phyloP scores from a whole-genome alignment of 106 monocot species.

The Phalaenopsis aphrodite region DNA sequence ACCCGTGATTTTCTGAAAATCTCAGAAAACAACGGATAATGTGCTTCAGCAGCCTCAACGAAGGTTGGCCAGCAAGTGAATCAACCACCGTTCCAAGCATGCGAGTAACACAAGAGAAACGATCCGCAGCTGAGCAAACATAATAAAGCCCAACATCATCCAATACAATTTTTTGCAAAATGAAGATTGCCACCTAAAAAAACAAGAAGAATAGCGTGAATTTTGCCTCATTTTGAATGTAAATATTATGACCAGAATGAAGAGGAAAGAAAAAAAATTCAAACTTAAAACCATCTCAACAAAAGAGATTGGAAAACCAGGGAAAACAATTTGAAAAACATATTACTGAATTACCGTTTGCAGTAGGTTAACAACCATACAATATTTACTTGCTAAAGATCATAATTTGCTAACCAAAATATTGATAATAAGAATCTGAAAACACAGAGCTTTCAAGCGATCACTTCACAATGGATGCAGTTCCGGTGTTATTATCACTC shows the following conservation, averaged over 20 bases:
- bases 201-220: neutral
- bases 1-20: slow-evolving; percentile 36
- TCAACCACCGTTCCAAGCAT: slow-evolving; percentile 34
- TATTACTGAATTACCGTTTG: too few species aligned
- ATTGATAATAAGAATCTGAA: too few species aligned
- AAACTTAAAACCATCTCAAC: too few species aligned
- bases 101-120: slow-evolving; percentile 26
- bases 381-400: too few species aligned
- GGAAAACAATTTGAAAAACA: too few species aligned
- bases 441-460: too few species aligned
- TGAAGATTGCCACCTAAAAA: slow-evolving; percentile 55
- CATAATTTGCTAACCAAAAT: too few species aligned
- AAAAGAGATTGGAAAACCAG: too few species aligned
- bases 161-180: slow-evolving; percentile 49
- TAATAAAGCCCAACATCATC: slow-evolving; percentile 52
- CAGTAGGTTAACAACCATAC: too few species aligned
- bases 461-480: too few species aligned
- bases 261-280: too few species aligned
- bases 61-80: slow-evolving; percentile 25
- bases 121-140: slow-evolving; percentile 38
- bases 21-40: slow-evolving; percentile 41
- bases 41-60: slow-evolving; percentile 39
- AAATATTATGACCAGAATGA: neutral
- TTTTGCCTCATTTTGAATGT: neutral
- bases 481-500: too few species aligned